These are phyloP conservation scores for Parathielavia hyrcaniae DNA, from an alignment of 495 filamentous ascomycete genomes.

Conservation along the genomic window DNA sequence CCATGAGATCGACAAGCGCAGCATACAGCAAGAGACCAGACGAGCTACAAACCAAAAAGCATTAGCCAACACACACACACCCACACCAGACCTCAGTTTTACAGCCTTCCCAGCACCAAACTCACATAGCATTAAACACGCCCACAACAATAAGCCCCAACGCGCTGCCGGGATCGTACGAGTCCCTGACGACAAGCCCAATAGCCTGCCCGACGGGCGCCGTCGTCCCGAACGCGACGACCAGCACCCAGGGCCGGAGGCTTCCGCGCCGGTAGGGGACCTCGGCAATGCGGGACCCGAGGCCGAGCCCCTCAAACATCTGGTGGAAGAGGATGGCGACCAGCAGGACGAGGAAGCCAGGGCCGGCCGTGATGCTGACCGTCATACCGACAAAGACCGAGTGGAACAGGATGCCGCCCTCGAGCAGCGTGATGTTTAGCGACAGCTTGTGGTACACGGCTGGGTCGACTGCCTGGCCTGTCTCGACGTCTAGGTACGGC, in stretches of 20 bases:
- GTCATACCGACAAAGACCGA: constrained; percentile 64
- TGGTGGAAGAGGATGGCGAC: constrained; percentile 65
- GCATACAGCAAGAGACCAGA: constrained; percentile 57
- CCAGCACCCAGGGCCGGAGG: constrained; percentile 56
- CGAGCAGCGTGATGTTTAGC: constrained; percentile 50
- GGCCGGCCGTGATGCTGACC: constrained; percentile 56
- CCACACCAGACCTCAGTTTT: too few species aligned
- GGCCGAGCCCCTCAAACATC: constrained; percentile 64
- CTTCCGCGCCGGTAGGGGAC: constrained; percentile 46
- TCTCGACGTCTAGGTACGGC: constrained; percentile 39
- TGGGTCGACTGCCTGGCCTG: constrained; percentile 38
- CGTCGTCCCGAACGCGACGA: constrained; percentile 55
- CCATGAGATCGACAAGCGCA: constrained; percentile 55
- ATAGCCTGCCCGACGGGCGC: constrained; percentile 56
- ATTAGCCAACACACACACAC: background rate
- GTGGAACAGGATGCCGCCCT: constrained; percentile 55
- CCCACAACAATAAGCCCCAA: constrained; percentile 62
- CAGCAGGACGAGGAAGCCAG: constrained; percentile 59
- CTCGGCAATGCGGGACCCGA: constrained; percentile 56
- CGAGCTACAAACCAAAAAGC: constrained; percentile 41
- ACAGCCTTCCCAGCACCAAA: background rate
- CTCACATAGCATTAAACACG: constrained; percentile 61
- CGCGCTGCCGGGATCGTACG: constrained; percentile 59
- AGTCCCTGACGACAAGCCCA: constrained; percentile 49
- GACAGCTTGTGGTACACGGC: constrained; percentile 44